Conservation (phyloP, 2,329 filamentous ascomycete genomes). For the Claviceps purpurea region DNA sequence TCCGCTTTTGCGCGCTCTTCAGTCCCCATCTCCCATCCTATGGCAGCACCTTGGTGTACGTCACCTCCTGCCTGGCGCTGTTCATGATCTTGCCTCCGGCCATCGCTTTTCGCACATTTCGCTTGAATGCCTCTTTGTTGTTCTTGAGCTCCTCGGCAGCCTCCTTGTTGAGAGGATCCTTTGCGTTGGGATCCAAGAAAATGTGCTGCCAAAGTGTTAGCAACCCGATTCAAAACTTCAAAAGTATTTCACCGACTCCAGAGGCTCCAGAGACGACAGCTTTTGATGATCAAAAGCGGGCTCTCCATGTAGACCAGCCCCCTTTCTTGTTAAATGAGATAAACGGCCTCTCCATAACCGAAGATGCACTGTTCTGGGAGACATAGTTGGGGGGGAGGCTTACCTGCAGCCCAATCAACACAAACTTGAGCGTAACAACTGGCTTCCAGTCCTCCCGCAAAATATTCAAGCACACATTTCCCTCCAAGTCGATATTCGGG, state of each 20-base stretch:
- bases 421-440: conserved; percentile 88
- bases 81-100: conserved; percentile 52
- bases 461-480: conserved; percentile 97
- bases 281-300: too few species aligned
- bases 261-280: too few species aligned
- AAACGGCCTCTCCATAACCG: too few species aligned
- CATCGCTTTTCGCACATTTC: conserved; percentile 80
- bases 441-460: conserved; percentile 98
- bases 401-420: conserved; percentile 87
- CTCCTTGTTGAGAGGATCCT: conserved; percentile 96
- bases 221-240: not conserved
- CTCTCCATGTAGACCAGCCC: too few species aligned
- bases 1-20: not conserved
- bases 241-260: too few species aligned
- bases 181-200: conserved; percentile 94
- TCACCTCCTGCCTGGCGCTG: conserved; percentile 36
- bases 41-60: conserved; percentile 68
- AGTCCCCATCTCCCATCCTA: conserved; percentile 19
- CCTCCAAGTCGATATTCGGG: conserved; percentile 94
- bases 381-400: not conserved
- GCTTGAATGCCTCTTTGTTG: conserved; percentile 79
- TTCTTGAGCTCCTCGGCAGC: conserved; percentile 81
- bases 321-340: too few species aligned
- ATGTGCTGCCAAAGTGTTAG: conserved; percentile 52
- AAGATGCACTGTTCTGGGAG: too few species aligned